A percentile compares a stretch with the other conserved stretches of the same genome.
phyloP scores from a whole-genome alignment of 2,329 filamentous ascomycete genomes.

The Parasarocladium wereldwijsianum region DNA sequence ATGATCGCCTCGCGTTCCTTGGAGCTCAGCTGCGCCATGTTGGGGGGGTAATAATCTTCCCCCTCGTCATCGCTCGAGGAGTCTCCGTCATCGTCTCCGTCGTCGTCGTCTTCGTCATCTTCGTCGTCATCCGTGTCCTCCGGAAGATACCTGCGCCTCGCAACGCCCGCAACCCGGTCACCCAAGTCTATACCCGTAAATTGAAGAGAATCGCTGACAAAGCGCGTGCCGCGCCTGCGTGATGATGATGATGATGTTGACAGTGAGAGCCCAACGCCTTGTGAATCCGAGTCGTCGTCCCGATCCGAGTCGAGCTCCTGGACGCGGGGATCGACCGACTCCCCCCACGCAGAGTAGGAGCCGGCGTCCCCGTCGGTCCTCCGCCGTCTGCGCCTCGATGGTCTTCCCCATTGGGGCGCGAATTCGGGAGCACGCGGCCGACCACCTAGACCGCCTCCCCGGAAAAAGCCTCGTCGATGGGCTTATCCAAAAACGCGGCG shows the following conservation, averaged over 20 bases:
- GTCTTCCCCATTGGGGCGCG: slow-evolving; percentile 98
- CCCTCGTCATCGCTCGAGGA: slow-evolving; percentile 13
- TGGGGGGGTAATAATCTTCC: slow-evolving; percentile 25
- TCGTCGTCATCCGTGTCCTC: slow-evolving; percentile 12
- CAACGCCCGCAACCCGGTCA: slow-evolving; percentile 13
- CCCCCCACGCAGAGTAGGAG: slow-evolving; percentile 22
- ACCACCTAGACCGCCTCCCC: slow-evolving; percentile 99
- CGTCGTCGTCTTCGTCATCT: slow-evolving; percentile 20
- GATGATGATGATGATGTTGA: too few species aligned
- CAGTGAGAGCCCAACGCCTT: slow-evolving; percentile 33
- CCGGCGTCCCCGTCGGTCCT: slow-evolving; percentile 34
- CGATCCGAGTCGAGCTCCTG: slow-evolving; percentile 55
- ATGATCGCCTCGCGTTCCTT: slow-evolving; percentile 59
- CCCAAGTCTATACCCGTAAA: slow-evolving; percentile 47
- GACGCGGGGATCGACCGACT: slow-evolving; percentile 31
- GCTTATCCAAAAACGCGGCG: slow-evolving; percentile 92
- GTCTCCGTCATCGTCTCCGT: slow-evolving; percentile 16
- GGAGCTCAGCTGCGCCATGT: slow-evolving; percentile 40
- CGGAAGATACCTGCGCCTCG: slow-evolving; percentile 4
- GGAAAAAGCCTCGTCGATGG: slow-evolving; percentile 99
- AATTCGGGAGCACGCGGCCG: slow-evolving; percentile 96
- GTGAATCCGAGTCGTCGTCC: slow-evolving; percentile 38
- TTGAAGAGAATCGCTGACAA: slow-evolving; percentile 44
- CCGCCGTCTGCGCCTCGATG: slow-evolving; percentile 75
- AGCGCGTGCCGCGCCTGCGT: slow-evolving; percentile 31